Conservation (phyloP, 1,139 yeast genomes). For the Yamadazyma diddensiae region DNA sequence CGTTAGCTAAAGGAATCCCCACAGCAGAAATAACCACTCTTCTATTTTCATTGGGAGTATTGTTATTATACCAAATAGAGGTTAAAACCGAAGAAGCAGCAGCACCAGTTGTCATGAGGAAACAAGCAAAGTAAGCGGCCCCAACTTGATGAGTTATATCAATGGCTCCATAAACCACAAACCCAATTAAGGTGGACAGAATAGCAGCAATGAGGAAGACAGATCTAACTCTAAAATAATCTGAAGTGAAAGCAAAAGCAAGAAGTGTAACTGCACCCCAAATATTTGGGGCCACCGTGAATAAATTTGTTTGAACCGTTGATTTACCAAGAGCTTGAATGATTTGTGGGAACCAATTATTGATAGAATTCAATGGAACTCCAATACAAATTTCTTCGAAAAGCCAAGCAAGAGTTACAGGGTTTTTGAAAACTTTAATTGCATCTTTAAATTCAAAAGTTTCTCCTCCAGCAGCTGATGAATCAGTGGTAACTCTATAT, state of each 20-base stretch:
- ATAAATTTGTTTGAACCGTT: constrained; percentile 26
- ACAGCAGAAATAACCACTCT: constrained; percentile 28
- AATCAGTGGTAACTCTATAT: constrained; percentile 25
- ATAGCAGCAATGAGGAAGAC: constrained; percentile 37
- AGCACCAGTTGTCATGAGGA: constrained; percentile 32
- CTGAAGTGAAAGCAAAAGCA: constrained; percentile 23
- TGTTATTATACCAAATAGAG: constrained; percentile 51
- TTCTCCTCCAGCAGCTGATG: constrained; percentile 22
- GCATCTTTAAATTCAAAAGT: constrained; percentile 24
- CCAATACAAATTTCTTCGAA: constrained; percentile 44
- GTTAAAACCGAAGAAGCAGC: constrained; percentile 39
- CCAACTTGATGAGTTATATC: constrained; percentile 36
- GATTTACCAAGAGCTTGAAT: constrained; percentile 26
- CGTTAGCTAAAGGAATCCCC: constrained; percentile 31
- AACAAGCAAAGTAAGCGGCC: constrained; percentile 39
- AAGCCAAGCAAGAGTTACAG: constrained; percentile 27
- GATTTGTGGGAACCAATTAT: constrained; percentile 45
- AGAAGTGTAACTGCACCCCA: constrained; percentile 28
- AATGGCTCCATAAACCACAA: constrained; percentile 43
- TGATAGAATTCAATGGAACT: constrained; percentile 47
- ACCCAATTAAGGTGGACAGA: constrained; percentile 37
- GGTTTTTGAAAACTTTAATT: constrained; percentile 26
- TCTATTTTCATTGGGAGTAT: constrained; percentile 43
- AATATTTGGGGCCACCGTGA: constrained; percentile 29
- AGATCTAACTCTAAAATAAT: constrained; percentile 26